These are phyloP conservation scores for Crepidotus variabilis DNA, from an alignment of 768 basidiomycete species.

Conservation along the genomic window DNA sequence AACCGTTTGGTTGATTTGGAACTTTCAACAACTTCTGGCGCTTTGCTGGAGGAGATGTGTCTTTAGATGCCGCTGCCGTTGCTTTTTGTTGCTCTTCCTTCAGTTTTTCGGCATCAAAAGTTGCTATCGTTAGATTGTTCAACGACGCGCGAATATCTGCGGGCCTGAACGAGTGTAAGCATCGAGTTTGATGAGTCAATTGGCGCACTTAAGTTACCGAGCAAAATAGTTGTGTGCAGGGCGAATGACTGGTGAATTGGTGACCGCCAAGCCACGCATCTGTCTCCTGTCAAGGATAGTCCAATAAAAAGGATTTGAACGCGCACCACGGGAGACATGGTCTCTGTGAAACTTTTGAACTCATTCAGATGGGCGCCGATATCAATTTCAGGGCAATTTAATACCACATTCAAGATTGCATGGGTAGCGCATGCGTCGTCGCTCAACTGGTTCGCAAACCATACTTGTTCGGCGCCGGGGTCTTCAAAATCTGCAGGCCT, in stretches of 20 bases:
- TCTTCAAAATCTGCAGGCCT: conserved; percentile 45
- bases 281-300: conserved; percentile 17
- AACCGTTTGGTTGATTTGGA: conserved; percentile 11
- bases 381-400: conserved; percentile 52
- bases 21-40: conserved; percentile 23
- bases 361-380: conserved; percentile 39
- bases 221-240: conserved; percentile 57
- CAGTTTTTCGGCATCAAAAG: conserved; percentile 34
- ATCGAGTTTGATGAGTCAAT: not conserved
- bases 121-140: conserved; percentile 40
- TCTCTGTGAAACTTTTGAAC: conserved; percentile 48
- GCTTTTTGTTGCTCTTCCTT: conserved; percentile 25
- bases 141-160: conserved; percentile 54
- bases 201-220: conserved; percentile 40
- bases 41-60: conserved; percentile 35
- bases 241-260: conserved; percentile 52
- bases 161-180: conserved; percentile 33
- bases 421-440: conserved; percentile 64
- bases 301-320: conserved; percentile 1
- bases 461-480: conserved; percentile 51
- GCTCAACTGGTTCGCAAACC: conserved; percentile 69
- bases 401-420: conserved; percentile 55
- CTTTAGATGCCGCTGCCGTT: conserved; percentile 14
- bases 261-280: conserved; percentile 65
- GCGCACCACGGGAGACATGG: conserved; percentile 57